phyloP scores from a whole-genome alignment of 2,329 filamentous ascomycete genomes.

The Trichoderma endophyticum region DNA sequence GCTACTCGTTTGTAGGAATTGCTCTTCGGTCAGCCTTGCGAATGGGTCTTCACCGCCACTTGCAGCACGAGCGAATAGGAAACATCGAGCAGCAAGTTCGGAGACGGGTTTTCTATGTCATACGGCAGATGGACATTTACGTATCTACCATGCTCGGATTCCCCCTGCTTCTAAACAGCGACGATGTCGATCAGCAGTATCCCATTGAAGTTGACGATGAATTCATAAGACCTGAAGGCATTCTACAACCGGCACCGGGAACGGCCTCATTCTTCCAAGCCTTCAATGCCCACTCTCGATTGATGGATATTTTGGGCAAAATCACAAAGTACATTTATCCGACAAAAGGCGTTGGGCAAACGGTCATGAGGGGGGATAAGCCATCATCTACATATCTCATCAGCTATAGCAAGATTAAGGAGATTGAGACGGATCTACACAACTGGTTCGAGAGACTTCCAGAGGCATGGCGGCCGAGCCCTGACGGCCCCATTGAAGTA shows the following conservation, averaged over 20 bases:
- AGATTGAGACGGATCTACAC: conserved; percentile 62
- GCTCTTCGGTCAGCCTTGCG: conserved; percentile 72
- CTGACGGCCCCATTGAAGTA: conserved; percentile 70
- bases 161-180: conserved; percentile 58
- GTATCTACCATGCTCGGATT: conserved; percentile 66
- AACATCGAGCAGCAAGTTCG: conserved; percentile 63
- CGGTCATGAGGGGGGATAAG: conserved; percentile 40
- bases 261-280: conserved; percentile 60
- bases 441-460: conserved; percentile 67
- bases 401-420: conserved; percentile 60
- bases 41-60: conserved; percentile 72
- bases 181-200: conserved; percentile 65
- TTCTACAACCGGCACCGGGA: conserved; percentile 53
- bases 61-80: conserved; percentile 61
- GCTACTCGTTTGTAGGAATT: conserved; percentile 77
- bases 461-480: conserved; percentile 71
- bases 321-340: conserved; percentile 66
- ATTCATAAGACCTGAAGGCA: conserved; percentile 58
- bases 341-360: conserved; percentile 53
- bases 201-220: conserved; percentile 65
- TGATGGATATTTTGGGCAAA: conserved; percentile 63
- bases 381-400: conserved; percentile 57
- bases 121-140: conserved; percentile 69
- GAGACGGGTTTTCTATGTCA: conserved; percentile 63
- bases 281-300: conserved; percentile 61